Evolutionary conservation across 139 green algal genomes (phyloP), one percentile per base, ranked within the genome.

Genomic region (Chlorella ohadii): DNA sequence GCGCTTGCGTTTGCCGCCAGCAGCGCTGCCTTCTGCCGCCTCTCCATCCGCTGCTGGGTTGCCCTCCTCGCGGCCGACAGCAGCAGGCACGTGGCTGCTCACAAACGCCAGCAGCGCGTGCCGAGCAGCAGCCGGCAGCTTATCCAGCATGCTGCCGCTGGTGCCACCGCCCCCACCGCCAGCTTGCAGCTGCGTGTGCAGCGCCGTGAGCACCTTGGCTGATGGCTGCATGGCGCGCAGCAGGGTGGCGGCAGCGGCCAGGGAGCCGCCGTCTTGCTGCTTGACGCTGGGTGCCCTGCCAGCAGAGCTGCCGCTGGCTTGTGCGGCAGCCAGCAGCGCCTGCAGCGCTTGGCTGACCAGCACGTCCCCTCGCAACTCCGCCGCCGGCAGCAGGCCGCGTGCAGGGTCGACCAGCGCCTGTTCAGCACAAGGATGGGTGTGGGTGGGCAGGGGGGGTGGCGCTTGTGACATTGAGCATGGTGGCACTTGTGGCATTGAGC

Each of bases 331-430:
- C 67, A 85, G 55, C 33, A 85, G 34, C 3, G 80, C 80, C 70
- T 85, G 80, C 1, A 56, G 36, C 5, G 80, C 68, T 59, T 85
- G 80, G n/a, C 80, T 44, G 28, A 51, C 36, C 56, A 85, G 80
- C 28, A 85, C 39, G 63, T 85, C 80, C 6, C 68, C 68, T 1
- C 70, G 68, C 68, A 85, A 36, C 28, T 85, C 80, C 1, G 80
- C 80, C 2, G 31, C 36, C 31, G 70, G 22, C 34, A 85, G 80
- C 68, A 85, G 38, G 25, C 38, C 36, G 15, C 31, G 9, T 1
- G 33, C 11, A 31, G 68, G 47, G 41, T 65, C 41, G 17, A 23
- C 25, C 31, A 84, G 67, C 25, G 33, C 78, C 65, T 76, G 38
- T 39, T 38, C 11, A 1, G n/a, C 28, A 44, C 12, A 1, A 27